Percentiles rank a stretch among this genome's conserved stretches.
Conservation (phyloP, 768 basidiomycete genomes). For the Crepidotus variabilis region DNA sequence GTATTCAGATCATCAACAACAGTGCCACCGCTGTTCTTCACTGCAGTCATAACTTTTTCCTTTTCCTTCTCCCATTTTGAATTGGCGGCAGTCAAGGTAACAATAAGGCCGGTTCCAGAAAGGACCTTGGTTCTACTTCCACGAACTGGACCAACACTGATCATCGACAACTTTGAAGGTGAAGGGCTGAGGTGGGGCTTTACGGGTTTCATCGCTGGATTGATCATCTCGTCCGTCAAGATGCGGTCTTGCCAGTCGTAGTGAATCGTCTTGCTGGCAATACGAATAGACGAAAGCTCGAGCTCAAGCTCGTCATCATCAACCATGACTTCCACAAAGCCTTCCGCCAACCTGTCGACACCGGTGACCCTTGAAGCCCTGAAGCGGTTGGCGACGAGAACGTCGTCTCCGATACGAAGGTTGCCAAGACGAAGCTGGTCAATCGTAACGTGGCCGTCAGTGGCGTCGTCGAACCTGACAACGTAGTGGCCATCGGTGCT, state of each 20-base stretch:
- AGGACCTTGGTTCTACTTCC: conserved; percentile 33
- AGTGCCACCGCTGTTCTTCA: conserved; percentile 49
- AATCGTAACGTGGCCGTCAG: conserved; percentile 40
- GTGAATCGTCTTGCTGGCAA: conserved; percentile 48
- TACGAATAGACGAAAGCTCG: conserved; percentile 35
- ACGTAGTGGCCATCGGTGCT: conserved; percentile 29
- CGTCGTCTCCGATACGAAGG: conserved; percentile 53
- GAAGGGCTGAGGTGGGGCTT: conserved; percentile 35
- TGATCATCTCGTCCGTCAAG: conserved; percentile 38
- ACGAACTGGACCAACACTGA: conserved; percentile 29
- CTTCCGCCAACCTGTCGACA: conserved; percentile 25
- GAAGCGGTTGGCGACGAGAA: conserved; percentile 32
- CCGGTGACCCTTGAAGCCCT: conserved; percentile 30
- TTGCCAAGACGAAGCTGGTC: conserved; percentile 51
- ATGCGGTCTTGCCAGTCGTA: conserved; percentile 52
- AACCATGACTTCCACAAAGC: conserved; percentile 31
- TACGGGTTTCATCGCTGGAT: conserved; percentile 36
- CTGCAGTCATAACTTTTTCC: conserved; percentile 35
- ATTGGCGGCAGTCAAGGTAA: conserved; percentile 44
- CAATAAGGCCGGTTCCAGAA: conserved; percentile 51
- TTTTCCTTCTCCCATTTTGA: conserved; percentile 37
- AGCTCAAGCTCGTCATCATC: conserved; percentile 36
- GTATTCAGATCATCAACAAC: conserved; percentile 62
- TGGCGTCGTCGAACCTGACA: conserved; percentile 68
- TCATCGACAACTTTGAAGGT: conserved; percentile 45